phyloP scores from a whole-genome alignment of 768 basidiomycete genomes.

The Leccinum incarnatum region DNA sequence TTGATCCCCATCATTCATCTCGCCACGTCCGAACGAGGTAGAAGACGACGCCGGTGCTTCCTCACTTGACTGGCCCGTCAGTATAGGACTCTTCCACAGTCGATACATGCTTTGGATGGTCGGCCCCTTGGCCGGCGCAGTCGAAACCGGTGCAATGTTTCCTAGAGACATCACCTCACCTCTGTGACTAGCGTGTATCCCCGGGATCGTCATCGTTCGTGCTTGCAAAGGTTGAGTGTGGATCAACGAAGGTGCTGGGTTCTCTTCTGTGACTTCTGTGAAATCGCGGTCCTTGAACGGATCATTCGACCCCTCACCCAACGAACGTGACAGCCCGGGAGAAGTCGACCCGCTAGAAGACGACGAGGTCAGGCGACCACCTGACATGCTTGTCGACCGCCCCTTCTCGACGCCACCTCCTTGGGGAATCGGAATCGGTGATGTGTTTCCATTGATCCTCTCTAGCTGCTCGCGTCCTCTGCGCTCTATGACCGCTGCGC shows the following conservation, averaged over 20 bases:
- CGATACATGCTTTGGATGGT: constrained; percentile 71
- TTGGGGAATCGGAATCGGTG: constrained; percentile 36
- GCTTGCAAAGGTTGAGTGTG: constrained; percentile 72
- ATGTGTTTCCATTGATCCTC: constrained; percentile 16
- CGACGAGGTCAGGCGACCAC: constrained; percentile 19
- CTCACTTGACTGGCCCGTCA: constrained; percentile 27
- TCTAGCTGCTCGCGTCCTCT: constrained; percentile 43
- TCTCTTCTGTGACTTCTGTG: constrained; percentile 28
- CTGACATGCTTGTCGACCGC: constrained; percentile 27
- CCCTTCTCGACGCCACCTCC: constrained; percentile 23
- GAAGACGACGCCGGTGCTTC: constrained; percentile 14
- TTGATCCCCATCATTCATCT: constrained; percentile 23
- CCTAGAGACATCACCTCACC: constrained; percentile 87
- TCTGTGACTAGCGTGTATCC: constrained; percentile 81
- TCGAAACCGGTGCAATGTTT: constrained; percentile 53
- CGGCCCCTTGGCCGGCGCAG: constrained; percentile 42
- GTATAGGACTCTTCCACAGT: constrained; percentile 61
- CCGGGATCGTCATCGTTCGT: constrained; percentile 83
- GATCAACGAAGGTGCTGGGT: constrained; percentile 47
- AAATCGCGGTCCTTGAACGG: constrained; percentile 33
- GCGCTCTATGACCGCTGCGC: constrained; percentile 72
- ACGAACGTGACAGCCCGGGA: constrained; percentile 34
- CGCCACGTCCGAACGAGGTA: constrained; percentile 6
- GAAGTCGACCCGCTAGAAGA: constrained; percentile 28
- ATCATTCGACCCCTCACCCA: constrained; percentile 28